Evolutionary conservation across 441 rosid species (phyloP), one percentile per base, ranked within the genome.

Genomic region (Croton laevigatus): DNA sequence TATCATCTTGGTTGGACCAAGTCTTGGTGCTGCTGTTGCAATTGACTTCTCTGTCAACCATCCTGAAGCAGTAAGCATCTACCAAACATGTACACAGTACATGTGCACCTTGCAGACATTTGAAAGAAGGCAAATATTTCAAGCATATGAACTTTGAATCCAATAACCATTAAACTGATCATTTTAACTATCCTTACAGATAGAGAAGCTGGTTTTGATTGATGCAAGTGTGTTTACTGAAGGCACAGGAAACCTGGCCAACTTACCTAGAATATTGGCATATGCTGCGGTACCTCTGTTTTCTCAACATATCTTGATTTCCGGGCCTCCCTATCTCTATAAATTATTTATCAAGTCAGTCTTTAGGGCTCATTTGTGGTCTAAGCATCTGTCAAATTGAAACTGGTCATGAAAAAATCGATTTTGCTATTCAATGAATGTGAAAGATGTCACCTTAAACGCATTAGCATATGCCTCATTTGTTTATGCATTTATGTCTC

Each of bases 11-110:
- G 95, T 95, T 61, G 97, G 98, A 61, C 92, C 99, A 11, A 92
- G 98, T 82, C 97, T 95, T 44, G 98, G 99, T 67, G 97, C 99
- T 74, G 93, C 98, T 66, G 86, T 89, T 49, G 99, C 96, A 46
- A 79, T 89, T 32, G 99, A 95, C 73, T 91, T 95, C 81, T 84
- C 90, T 0, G 82, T 80, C 70, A 85, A 81, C 73, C 84, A 92
- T 79, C 93, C 98, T 1, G 98, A 95, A 80, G 90, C 89, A 75
- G 98, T 95, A 79, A 82, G 83, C 66, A 59, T 69, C 69, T 44
- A 32, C 60, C 59, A 27, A 72, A 59, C 23, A 63, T 70, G 63
- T 62, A 14, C 49, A 12, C 55, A 44, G 66, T 62, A 14, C 49
- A 12, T 59, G 38, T 59, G 53, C 63, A 22, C 66, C 62, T 44